Evolutionary conservation across 208 protist genomes (phyloP).

Genomic region (Herpetomonas muscarum): DNA sequence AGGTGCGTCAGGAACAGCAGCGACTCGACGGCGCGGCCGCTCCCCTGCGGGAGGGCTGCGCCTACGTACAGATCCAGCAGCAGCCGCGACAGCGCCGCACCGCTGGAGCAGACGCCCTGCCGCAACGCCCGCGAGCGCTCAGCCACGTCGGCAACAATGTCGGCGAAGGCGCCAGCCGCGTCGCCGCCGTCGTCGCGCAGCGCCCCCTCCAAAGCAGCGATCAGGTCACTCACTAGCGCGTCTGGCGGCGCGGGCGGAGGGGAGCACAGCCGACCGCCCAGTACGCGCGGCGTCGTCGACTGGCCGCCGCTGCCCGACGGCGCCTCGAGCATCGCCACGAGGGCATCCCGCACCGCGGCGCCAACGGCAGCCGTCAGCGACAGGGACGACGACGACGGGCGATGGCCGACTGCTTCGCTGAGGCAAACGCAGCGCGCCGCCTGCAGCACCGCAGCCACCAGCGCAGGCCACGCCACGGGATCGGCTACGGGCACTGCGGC

Average conservation of each 20-base stretch:
- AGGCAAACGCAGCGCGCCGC: too few relatives aligned
- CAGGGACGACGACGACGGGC: too few relatives aligned
- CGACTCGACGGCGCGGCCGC: conserved; percentile 16
- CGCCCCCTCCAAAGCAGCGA: neutral
- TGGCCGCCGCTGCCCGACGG: too few relatives aligned
- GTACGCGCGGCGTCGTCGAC: too few relatives aligned
- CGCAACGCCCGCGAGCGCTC: neutral
- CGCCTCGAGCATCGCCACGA: too few relatives aligned
- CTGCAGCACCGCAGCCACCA: too few relatives aligned
- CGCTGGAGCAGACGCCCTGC: neutral
- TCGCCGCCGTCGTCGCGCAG: neutral
- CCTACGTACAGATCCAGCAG: neutral
- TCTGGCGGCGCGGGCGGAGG: neutral
- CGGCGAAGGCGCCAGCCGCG: neutral
- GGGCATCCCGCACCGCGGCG: too few relatives aligned
- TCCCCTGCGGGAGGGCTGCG: conserved; percentile 3
- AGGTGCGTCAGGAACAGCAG: conserved; percentile 28
- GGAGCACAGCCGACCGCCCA: neutral
- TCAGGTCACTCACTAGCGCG: neutral
- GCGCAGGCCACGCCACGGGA: neutral
- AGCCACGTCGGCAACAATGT: neutral
- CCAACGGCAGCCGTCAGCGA: too few relatives aligned
- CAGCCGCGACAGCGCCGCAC: neutral
- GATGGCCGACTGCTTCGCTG: too few relatives aligned
- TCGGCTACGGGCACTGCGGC: neutral